A percentile compares a stretch with the other conserved stretches of the same genome.
Conservation (phyloP, 345 rosid genomes). For the Bruguiera parviflora region DNA sequence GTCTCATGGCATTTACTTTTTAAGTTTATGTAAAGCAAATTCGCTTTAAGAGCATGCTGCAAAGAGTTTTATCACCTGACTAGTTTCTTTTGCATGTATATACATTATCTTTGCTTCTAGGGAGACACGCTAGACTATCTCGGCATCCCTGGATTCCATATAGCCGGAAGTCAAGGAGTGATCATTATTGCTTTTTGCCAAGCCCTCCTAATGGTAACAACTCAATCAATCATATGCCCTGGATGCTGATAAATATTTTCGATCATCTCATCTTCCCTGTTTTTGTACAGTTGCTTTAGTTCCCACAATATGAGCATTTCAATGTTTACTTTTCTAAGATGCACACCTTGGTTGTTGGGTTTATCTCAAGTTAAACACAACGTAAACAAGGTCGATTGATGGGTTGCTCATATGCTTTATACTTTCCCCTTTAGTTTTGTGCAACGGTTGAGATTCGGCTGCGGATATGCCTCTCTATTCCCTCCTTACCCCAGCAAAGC, state of each 20-base stretch:
- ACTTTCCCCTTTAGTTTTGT: background rate
- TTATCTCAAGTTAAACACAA: too few relatives aligned
- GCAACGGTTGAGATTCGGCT: background rate
- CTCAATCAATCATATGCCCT: background rate
- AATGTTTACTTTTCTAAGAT: too few relatives aligned
- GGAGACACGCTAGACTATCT: slow-evolving; percentile 93
- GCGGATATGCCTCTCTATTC: too few relatives aligned
- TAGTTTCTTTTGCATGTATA: background rate
- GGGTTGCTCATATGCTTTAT: too few relatives aligned
- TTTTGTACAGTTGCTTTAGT: too few relatives aligned
- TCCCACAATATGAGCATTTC: too few relatives aligned
- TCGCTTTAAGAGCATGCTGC: too few relatives aligned
- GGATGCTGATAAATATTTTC: too few relatives aligned
- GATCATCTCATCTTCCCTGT: too few relatives aligned
- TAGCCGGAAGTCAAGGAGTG: slow-evolving; percentile 96
- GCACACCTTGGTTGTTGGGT: too few relatives aligned
- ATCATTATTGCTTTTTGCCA: slow-evolving; percentile 83
- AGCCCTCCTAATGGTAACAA: slow-evolving; percentile 73
- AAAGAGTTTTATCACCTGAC: background rate
- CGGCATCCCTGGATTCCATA: slow-evolving; percentile 87
- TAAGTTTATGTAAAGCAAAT: background rate
- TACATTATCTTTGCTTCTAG: slow-evolving; percentile 22
- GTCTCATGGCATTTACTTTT: background rate
- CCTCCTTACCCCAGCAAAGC: background rate
- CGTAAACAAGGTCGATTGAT: too few relatives aligned